A percentile compares a stretch with the other conserved stretches of the same genome.
Evolutionary conservation across 2,329 filamentous ascomycete species (phyloP).

Genomic region (Diplocarpon rosae): DNA sequence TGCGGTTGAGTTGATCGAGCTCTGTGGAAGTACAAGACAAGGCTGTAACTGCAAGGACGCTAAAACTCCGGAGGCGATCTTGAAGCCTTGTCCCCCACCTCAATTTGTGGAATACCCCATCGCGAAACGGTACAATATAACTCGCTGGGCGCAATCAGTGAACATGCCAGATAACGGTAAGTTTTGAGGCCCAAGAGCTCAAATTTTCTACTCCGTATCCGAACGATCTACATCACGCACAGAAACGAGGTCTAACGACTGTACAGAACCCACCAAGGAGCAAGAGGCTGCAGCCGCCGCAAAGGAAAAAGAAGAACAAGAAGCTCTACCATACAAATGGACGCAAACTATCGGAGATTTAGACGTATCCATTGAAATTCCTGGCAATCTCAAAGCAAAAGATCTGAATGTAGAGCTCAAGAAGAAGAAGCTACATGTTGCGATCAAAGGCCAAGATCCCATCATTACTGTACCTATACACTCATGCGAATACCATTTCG

Average conservation of each 20-base stretch:
- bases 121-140: not conserved
- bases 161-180: slow-evolving; percentile 16
- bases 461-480: slow-evolving; percentile 57
- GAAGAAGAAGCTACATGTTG: slow-evolving; percentile 66
- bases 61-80: slow-evolving; percentile 11
- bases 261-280: slow-evolving; percentile 27
- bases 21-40: slow-evolving; percentile 4
- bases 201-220: too few species aligned
- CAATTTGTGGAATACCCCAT: slow-evolving; percentile 12
- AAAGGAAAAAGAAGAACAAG: slow-evolving; percentile 79
- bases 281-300: slow-evolving; percentile 51
- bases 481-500: not conserved
- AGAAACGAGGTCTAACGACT: not conserved
- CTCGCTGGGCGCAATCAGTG: not conserved
- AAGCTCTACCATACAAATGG: slow-evolving; percentile 92
- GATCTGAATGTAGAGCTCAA: slow-evolving; percentile 78
- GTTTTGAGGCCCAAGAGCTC: not conserved
- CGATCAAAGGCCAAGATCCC: slow-evolving; percentile 78
- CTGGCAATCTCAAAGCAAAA: slow-evolving; percentile 70
- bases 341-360: slow-evolving; percentile 83
- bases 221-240: not conserved
- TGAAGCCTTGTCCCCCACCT: slow-evolving; percentile 14
- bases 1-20: slow-evolving; percentile 2
- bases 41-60: slow-evolving; percentile 10
- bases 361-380: slow-evolving; percentile 67